phyloP scores from a whole-genome alignment of 1,284 basidiomycete species.

The Quambalaria eucalypti region DNA sequence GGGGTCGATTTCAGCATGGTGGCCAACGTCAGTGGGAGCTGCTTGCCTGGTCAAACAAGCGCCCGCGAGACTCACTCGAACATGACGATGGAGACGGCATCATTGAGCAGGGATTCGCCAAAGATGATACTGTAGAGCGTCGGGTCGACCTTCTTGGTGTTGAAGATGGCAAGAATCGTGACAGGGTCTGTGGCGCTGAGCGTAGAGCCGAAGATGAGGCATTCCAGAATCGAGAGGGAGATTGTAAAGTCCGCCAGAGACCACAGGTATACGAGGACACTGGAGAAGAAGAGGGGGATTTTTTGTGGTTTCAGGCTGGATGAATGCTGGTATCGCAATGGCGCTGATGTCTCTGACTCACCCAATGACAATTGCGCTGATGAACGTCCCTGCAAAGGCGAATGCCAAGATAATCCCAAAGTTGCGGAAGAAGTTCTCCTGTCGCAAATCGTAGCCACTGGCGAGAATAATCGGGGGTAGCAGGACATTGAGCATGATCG shows the following conservation, averaged over 20 bases:
- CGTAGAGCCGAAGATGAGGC: constrained; percentile 90
- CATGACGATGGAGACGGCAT: constrained; percentile 99
- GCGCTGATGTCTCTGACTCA: constrained; percentile 53
- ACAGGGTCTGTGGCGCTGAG: constrained; percentile 96
- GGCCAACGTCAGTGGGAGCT: too few species aligned
- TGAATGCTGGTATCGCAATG: constrained; percentile 25
- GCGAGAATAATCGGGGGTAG: constrained; percentile 96
- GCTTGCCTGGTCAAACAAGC: too few species aligned
- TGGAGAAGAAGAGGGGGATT: constrained; percentile 49
- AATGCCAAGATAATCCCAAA: constrained; percentile 69
- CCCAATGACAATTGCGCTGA: constrained; percentile 92
- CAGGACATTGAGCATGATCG: constrained; percentile 92
- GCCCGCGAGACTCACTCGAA: constrained; percentile 79
- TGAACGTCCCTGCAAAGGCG: constrained; percentile 91
- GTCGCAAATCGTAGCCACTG: constrained; percentile 90
- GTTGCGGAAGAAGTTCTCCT: constrained; percentile 90
- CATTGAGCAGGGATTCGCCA: constrained; percentile 91
- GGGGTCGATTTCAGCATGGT: neutral
- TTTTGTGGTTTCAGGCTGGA: neutral
- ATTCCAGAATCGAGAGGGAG: constrained; percentile 56
- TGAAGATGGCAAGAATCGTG: constrained; percentile 96
- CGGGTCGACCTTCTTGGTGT: constrained; percentile 91
- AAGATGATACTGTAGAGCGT: constrained; percentile 97
- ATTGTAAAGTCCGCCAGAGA: constrained; percentile 61
- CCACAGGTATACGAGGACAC: constrained; percentile 88